Conservation (phyloP, 2,329 filamentous ascomycete genomes). For the Ascomycota sp. region DNA sequence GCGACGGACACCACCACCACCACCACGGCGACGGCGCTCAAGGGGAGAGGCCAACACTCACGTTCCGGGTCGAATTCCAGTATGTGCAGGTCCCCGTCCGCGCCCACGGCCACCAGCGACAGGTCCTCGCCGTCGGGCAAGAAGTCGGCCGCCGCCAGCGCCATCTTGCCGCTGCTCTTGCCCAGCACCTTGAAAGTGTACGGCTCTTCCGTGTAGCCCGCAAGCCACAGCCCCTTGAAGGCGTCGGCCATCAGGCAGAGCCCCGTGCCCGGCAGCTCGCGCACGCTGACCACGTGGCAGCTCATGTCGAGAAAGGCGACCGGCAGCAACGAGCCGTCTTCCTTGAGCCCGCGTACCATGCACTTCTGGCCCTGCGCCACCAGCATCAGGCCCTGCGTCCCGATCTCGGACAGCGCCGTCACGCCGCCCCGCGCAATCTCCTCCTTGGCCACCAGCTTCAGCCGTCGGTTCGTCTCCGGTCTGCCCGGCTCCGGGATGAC, state of each 20-base stretch:
- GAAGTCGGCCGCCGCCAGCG: constrained; percentile 69
- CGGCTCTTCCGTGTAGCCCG: constrained; percentile 88
- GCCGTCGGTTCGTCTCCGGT: constrained; percentile 65
- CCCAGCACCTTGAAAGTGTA: constrained; percentile 90
- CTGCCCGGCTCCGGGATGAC: constrained; percentile 77
- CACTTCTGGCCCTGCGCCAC: constrained; percentile 91
- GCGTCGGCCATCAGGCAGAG: constrained; percentile 77
- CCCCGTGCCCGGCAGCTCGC: constrained; percentile 64
- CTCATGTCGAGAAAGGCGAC: constrained; percentile 98
- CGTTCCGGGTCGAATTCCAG: constrained; percentile 89
- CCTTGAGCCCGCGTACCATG: constrained; percentile 88
- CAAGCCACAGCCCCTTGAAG: constrained; percentile 88
- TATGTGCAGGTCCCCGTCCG: constrained; percentile 70
- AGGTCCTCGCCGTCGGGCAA: constrained; percentile 69
- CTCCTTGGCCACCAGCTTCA: constrained; percentile 76
- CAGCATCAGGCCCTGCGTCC: constrained; percentile 71
- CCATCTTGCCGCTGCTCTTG: constrained; percentile 60
- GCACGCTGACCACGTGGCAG: constrained; percentile 73
- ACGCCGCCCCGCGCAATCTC: constrained; percentile 83
- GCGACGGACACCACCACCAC: too few relatives aligned
- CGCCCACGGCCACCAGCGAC: constrained; percentile 65
- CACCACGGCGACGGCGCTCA: too few relatives aligned
- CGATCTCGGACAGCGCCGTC: constrained; percentile 67
- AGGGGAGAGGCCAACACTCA: too few relatives aligned
- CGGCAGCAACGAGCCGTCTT: constrained; percentile 78